Evolutionary conservation across 139 green algal genomes (phyloP).

Genomic region (Mesostigma viride): DNA sequence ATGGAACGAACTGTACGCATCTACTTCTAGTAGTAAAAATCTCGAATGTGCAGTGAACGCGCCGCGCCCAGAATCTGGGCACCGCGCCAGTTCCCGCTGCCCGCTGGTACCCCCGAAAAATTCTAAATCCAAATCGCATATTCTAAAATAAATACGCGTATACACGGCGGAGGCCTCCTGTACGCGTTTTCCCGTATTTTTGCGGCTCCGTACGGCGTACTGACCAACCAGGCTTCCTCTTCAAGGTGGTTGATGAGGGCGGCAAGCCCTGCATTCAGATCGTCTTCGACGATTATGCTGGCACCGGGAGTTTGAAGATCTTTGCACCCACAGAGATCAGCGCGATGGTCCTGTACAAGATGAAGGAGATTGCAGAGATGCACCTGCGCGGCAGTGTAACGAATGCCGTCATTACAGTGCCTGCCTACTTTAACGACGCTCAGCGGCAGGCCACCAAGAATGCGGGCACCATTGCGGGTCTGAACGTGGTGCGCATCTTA

Average conservation of each 20-base stretch:
- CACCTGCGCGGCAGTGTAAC: conserved; percentile 73
- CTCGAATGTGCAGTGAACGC: no score
- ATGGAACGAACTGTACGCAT: no score
- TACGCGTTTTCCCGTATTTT: no score
- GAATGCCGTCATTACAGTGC: conserved; percentile 80
- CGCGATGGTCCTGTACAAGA: conserved; percentile 96
- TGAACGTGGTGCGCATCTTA: conserved; percentile 30
- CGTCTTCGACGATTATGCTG: conserved; percentile 43
- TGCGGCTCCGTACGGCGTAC: no score
- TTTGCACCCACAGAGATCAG: conserved; percentile 93
- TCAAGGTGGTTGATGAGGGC: neutral
- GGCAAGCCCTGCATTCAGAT: neutral
- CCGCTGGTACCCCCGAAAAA: no score
- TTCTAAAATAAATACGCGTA: no score
- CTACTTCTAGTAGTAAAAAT: no score
- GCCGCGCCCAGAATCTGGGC: no score
- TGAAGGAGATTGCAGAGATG: conserved; percentile 79
- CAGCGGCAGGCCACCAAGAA: conserved; percentile 61
- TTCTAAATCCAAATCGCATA: no score
- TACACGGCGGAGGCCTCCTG: no score
- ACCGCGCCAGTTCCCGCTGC: no score
- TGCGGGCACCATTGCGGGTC: conserved; percentile 44
- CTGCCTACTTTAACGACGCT: conserved; percentile 94
- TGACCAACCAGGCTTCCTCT: no score
- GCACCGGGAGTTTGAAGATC: conserved; percentile 36